Evolutionary conservation across 148 eudicot species (phyloP).

Genomic region (Amaranthus palmeri): DNA sequence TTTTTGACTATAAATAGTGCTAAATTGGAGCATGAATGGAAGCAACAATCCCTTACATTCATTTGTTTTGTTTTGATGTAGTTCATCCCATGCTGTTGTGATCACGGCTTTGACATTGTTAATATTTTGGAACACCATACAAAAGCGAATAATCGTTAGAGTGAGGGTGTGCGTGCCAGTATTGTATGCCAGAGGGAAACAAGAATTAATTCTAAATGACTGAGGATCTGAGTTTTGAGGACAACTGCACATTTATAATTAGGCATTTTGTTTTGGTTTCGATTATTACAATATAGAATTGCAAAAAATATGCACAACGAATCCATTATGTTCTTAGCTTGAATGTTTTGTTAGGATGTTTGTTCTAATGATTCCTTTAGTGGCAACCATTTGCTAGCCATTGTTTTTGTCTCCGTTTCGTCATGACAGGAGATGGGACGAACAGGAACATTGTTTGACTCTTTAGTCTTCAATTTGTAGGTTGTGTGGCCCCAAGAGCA

Average conservation of each 20-base stretch:
- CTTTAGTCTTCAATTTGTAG: conserved; percentile 26
- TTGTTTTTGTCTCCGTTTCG: not conserved
- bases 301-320: not conserved
- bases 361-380: no score
- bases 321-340: no score
- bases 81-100: not conserved
- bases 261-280: not conserved
- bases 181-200: not conserved
- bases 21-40: not conserved
- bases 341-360: no score
- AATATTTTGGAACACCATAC: no score
- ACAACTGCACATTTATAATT: not conserved
- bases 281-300: no score
- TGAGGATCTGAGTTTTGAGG: not conserved
- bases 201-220: not conserved
- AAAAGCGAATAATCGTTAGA: no score
- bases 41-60: not conserved
- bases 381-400: not conserved
- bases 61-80: not conserved
- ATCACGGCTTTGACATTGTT: not conserved
- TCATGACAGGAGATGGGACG: not conserved
- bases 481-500: conserved; percentile 31
- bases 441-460: not conserved
- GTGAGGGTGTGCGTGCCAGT: no score
- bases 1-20: not conserved